Percentiles rank a stretch among this genome's conserved stretches.
These are phyloP conservation scores for Sextonia rubra DNA, from an alignment of 164 flowering plant species.

Conservation along the genomic window DNA sequence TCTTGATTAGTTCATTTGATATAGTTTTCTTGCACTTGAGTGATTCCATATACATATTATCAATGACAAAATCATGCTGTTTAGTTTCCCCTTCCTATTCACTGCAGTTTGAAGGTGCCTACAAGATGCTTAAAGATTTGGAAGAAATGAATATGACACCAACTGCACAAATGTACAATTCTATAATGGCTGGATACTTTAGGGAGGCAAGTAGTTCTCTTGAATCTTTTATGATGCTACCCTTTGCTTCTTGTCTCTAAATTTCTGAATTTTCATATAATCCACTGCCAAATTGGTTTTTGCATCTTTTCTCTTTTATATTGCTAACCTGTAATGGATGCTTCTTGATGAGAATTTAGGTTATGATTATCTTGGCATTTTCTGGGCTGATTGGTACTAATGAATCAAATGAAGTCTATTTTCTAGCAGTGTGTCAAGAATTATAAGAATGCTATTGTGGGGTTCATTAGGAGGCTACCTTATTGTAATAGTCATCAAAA, in stretches of 20 bases:
- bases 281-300: too few relatives aligned
- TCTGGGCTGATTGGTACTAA: too few relatives aligned
- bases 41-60: background rate
- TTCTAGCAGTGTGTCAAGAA: too few relatives aligned
- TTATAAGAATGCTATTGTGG: too few relatives aligned
- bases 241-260: background rate
- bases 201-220: conserved; percentile 51
- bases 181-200: conserved; percentile 68
- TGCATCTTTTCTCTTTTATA: too few relatives aligned
- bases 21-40: background rate
- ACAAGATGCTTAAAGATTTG: conserved; percentile 51
- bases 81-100: conserved; percentile 1
- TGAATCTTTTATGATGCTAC: conserved; percentile 3
- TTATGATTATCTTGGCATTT: too few relatives aligned
- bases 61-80: background rate
- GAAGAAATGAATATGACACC: conserved; percentile 48
- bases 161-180: conserved; percentile 64
- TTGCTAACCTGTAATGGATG: too few relatives aligned
- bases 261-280: background rate
- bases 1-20: background rate
- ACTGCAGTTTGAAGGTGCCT: conserved; percentile 78
- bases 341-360: too few relatives aligned
- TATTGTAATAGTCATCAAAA: too few relatives aligned
- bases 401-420: too few relatives aligned
- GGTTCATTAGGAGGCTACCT: too few relatives aligned